Conservation (phyloP, 73 alveolate species). For the Tetrahymena elliotti region DNA sequence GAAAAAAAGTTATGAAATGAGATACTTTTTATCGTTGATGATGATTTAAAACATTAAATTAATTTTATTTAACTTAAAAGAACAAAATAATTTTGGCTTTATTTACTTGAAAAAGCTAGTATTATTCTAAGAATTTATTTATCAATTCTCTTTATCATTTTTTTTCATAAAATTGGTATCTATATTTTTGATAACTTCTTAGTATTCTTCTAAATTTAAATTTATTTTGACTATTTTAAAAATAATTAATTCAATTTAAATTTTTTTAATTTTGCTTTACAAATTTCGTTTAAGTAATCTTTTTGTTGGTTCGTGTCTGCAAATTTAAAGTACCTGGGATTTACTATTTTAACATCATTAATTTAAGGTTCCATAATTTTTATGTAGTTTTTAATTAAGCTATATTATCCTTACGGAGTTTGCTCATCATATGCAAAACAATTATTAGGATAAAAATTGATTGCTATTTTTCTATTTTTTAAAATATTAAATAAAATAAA, state of each 20-base stretch:
- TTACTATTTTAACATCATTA: background rate
- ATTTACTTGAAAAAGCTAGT: too few relatives aligned
- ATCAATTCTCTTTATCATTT: background rate
- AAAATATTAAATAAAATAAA: too few relatives aligned
- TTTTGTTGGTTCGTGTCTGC: background rate
- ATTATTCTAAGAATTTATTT: too few relatives aligned
- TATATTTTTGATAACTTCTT: too few relatives aligned
- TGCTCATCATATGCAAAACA: background rate
- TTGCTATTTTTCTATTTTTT: background rate
- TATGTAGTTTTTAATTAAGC: background rate
- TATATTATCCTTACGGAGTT: background rate
- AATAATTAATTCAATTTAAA: background rate
- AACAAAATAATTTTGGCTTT: too few relatives aligned
- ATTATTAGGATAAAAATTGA: background rate
- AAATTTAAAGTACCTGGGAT: background rate
- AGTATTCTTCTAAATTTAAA: background rate
- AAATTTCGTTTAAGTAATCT: background rate
- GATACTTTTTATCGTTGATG: too few relatives aligned
- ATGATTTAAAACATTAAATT: too few relatives aligned
- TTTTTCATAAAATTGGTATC: background rate
- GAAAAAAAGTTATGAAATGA: too few relatives aligned
- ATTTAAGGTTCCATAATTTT: background rate
- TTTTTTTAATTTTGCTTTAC: background rate
- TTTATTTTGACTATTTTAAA: background rate
- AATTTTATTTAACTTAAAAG: too few relatives aligned